A percentile compares a stretch with the other conserved stretches of the same genome.
Evolutionary conservation across 306 rosid species (phyloP).

Genomic region (Luffa acutangula): DNA sequence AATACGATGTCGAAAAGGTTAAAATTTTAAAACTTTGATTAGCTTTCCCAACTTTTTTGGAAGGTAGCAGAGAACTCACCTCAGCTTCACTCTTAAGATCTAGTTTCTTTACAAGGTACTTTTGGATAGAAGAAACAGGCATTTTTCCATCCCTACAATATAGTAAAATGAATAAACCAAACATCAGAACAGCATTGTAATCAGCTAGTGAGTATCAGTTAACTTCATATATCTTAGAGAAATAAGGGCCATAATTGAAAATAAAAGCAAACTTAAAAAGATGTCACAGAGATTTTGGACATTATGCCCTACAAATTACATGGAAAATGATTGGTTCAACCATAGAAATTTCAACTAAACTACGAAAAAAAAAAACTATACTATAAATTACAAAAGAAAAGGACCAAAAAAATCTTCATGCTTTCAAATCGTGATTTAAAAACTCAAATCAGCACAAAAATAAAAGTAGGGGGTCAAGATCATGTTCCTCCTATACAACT

Average conservation of each 20-base stretch:
- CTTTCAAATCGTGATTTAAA: background rate
- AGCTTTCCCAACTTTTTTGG: background rate
- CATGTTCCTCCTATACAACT: background rate
- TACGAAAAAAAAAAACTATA: background rate
- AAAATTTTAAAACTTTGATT: background rate
- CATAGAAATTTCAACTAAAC: background rate
- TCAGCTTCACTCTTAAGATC: conserved; percentile 58
- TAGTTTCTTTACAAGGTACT: conserved; percentile 83
- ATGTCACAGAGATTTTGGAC: background rate
- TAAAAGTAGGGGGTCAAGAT: background rate
- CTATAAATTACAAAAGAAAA: background rate
- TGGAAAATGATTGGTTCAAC: background rate
- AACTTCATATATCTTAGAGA: background rate
- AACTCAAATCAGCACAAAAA: background rate
- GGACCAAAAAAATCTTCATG: background rate
- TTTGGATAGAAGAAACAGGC: conserved; percentile 78
- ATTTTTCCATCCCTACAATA: conserved; percentile 71
- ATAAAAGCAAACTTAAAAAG: background rate
- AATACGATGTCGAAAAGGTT: background rate
- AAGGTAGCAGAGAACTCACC: conserved; percentile 3
- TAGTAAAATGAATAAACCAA: background rate
- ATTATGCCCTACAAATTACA: background rate
- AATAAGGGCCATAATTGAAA: background rate
- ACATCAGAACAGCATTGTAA: background rate
- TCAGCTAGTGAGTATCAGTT: background rate